Percentiles rank a stretch among this genome's conserved stretches.
Conservation (phyloP, 2,329 filamentous ascomycete genomes). For the Camptophora hylomeconis region DNA sequence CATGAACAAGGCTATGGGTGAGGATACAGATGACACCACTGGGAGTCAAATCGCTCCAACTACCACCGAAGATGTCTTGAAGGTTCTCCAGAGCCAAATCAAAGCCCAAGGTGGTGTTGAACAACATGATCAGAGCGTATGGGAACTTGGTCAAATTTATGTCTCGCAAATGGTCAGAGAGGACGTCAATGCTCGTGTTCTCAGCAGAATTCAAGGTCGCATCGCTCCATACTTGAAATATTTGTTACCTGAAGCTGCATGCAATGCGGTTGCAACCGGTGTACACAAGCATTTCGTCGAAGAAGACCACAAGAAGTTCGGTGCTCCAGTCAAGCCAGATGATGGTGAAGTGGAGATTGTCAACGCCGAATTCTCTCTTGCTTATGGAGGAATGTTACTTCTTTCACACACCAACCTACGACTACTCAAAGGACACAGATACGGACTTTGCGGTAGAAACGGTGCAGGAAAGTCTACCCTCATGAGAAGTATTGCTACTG, state of each 20-base stretch:
- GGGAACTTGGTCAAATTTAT: constrained; percentile 57
- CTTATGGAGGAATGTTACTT: constrained; percentile 93
- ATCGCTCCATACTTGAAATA: constrained; percentile 64
- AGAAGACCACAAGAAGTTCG: constrained; percentile 79
- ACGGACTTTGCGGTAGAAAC: constrained; percentile 92
- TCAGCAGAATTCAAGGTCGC: constrained; percentile 56
- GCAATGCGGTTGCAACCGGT: constrained; percentile 54
- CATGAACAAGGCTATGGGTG: constrained; percentile 85
- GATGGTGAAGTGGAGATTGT: constrained; percentile 93
- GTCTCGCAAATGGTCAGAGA: constrained; percentile 76
- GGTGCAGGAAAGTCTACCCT: constrained; percentile 98
- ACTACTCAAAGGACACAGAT: constrained; percentile 89
- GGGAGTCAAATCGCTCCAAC: constrained; percentile 48
- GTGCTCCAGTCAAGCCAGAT: constrained; percentile 72
- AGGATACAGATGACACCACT: constrained; percentile 49
- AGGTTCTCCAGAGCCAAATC: constrained; percentile 62
- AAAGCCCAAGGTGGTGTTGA: constrained; percentile 54
- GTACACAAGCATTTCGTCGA: constrained; percentile 68
- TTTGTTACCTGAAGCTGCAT: constrained; percentile 50
- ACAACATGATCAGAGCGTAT: constrained; percentile 48
- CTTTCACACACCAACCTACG: constrained; percentile 92
- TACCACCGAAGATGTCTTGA: constrained; percentile 59
- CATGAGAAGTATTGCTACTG: constrained; percentile 90
- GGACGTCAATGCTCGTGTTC: constrained; percentile 70
- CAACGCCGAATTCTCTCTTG: constrained; percentile 93